Conservation (phyloP, 1,139 yeast genomes). For the Suhomyces ambrosiae region DNA sequence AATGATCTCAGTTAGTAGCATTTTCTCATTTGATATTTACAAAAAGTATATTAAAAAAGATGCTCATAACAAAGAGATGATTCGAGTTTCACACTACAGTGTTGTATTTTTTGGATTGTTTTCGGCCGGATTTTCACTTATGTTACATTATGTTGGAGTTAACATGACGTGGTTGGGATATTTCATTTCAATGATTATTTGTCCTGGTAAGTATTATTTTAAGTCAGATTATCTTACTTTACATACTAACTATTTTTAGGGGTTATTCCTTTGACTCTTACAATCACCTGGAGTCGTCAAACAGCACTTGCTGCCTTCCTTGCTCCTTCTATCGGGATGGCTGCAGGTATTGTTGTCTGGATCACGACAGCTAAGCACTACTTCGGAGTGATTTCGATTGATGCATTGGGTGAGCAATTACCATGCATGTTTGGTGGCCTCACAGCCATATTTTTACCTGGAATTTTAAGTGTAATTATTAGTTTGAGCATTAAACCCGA, state of each 20-base stretch:
- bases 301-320: conserved; percentile 28
- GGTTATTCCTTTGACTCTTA: conserved; percentile 35
- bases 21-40: conserved; percentile 34
- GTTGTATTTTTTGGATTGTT: conserved; percentile 33
- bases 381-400: conserved; percentile 27
- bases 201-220: conserved; percentile 25
- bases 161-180: conserved; percentile 40
- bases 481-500: conserved; percentile 30
- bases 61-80: conserved; percentile 30
- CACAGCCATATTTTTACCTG: conserved; percentile 36
- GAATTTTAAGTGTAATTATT: conserved; percentile 26
- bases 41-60: conserved; percentile 30
- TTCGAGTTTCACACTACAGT: conserved; percentile 30
- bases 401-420: conserved; percentile 11
- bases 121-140: conserved; percentile 32
- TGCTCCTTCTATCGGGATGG: conserved; percentile 29
- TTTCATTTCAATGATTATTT: conserved; percentile 36
- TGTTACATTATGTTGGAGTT: conserved; percentile 36
- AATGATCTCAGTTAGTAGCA: conserved; percentile 34
- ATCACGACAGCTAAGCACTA: conserved; percentile 27
- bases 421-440: conserved; percentile 21
- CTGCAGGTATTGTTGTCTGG: conserved; percentile 29
- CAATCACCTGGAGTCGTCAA: conserved; percentile 38
- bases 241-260: conserved; percentile 1
- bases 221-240: not conserved